These are phyloP conservation scores for Albizia julibrissin DNA, from an alignment of 306 rosid species.

Conservation along the genomic window DNA sequence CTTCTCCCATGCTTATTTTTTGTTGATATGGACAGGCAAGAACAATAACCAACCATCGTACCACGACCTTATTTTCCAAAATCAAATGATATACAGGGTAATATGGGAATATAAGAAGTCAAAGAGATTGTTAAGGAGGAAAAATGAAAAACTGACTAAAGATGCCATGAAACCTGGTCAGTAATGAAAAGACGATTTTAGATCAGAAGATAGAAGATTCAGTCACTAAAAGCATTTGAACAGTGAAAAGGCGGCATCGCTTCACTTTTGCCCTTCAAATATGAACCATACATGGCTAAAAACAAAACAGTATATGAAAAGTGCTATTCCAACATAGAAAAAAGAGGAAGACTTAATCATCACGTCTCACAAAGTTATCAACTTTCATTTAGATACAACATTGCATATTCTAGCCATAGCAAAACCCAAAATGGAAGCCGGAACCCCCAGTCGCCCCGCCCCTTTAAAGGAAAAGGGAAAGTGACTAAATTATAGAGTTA, in stretches of 20 bases:
- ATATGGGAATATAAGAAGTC: neutral
- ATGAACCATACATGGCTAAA: neutral
- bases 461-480: neutral
- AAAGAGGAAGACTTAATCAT: neutral
- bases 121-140: neutral
- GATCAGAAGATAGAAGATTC: neutral
- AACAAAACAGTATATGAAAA: constrained; percentile 6
- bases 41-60: neutral
- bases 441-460: neutral
- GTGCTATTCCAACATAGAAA: neutral
- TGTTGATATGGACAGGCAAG: neutral
- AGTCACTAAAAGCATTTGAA: neutral
- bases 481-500: neutral
- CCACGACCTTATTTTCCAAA: neutral
- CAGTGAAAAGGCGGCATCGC: neutral
- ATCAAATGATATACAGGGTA: neutral
- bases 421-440: constrained; percentile 2
- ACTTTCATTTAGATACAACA: constrained; percentile 9
- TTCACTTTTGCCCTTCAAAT: neutral
- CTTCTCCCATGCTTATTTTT: neutral
- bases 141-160: neutral
- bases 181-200: neutral
- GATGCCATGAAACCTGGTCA: constrained; percentile 1
- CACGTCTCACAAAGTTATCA: neutral
- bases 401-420: neutral